These are phyloP conservation scores for Acacia confusa DNA, from an alignment of 306 rosid species.

Conservation along the genomic window DNA sequence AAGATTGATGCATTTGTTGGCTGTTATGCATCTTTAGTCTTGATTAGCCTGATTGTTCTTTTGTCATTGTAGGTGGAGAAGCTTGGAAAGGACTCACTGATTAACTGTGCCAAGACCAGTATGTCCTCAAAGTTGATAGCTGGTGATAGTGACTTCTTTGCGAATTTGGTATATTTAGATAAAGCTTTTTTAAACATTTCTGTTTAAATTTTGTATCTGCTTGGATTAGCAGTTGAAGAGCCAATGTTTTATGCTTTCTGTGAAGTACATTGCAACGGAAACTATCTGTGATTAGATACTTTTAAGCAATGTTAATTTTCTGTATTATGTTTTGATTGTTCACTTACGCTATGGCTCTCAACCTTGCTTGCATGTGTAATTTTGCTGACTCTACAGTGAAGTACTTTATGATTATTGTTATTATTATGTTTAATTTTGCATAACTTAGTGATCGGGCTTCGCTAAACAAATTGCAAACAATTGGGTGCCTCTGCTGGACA, in stretches of 20 bases:
- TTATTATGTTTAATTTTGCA: background rate
- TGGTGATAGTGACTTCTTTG: conserved; percentile 92
- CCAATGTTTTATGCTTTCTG: background rate
- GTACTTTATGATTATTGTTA: background rate
- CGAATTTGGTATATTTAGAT: conserved; percentile 66
- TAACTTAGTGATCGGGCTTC: background rate
- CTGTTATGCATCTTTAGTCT: background rate
- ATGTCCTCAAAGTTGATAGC: conserved; percentile 99
- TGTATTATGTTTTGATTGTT: conserved; percentile 15
- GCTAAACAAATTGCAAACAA: background rate
- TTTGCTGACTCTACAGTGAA: background rate
- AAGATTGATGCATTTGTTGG: conserved; percentile 11
- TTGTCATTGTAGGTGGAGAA: conserved; percentile 71
- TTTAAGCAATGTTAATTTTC: background rate
- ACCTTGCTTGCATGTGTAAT: background rate
- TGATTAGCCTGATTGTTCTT: conserved; percentile 21
- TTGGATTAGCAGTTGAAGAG: conserved; percentile 15
- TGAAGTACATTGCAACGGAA: background rate
- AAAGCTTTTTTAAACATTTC: background rate
- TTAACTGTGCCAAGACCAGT: conserved; percentile 97
- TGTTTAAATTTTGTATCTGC: background rate
- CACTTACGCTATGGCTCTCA: background rate
- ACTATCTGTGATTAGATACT: background rate
- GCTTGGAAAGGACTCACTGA: conserved; percentile 83
- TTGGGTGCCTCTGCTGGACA: background rate